Evolutionary conservation across 1,139 yeast genomes (phyloP).

Genomic region (Barnettozyma hawaiiensis): DNA sequence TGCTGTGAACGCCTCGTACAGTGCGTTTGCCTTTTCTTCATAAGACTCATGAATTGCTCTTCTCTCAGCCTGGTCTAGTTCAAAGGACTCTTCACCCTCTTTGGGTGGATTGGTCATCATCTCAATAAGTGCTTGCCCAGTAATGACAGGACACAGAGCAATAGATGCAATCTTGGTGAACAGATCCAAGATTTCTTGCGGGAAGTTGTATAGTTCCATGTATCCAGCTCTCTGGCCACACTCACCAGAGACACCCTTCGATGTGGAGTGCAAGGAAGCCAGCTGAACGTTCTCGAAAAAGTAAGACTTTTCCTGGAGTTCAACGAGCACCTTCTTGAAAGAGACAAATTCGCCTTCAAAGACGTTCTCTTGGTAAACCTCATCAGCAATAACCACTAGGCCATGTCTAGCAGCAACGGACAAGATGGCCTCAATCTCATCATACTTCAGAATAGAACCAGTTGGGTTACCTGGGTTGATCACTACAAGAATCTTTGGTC

Average conservation of each 20-base stretch:
- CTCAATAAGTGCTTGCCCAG: conserved; percentile 91
- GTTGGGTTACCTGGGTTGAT: conserved; percentile 99
- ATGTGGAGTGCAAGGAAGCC: conserved; percentile 91
- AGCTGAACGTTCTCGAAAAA: conserved; percentile 69
- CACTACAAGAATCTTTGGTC: conserved; percentile 77
- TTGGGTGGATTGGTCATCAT: conserved; percentile 90
- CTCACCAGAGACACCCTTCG: conserved; percentile 96
- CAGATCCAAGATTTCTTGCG: conserved; percentile 59
- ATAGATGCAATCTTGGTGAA: conserved; percentile 84
- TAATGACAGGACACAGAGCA: conserved; percentile 86
- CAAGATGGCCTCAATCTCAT: conserved; percentile 65
- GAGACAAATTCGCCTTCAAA: conserved; percentile 63
- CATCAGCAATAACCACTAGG: conserved; percentile 91
- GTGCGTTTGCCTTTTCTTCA: conserved; percentile 51
- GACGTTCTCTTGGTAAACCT: conserved; percentile 91
- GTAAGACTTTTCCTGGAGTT: conserved; percentile 51
- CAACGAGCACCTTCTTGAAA: conserved; percentile 60
- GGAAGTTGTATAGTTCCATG: conserved; percentile 86
- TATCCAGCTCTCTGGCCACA: conserved; percentile 99
- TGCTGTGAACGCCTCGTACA: conserved; percentile 63
- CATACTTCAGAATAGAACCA: conserved; percentile 67
- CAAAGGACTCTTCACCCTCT: conserved; percentile 71
- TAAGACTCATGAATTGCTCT: conserved; percentile 55
- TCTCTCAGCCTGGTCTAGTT: conserved; percentile 58
- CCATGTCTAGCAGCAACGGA: conserved; percentile 80